Percentiles rank a stretch among this genome's conserved stretches.
These are phyloP conservation scores for Eucalyptus grandis DNA, from an alignment of 345 rosid species.

Conservation along the genomic window DNA sequence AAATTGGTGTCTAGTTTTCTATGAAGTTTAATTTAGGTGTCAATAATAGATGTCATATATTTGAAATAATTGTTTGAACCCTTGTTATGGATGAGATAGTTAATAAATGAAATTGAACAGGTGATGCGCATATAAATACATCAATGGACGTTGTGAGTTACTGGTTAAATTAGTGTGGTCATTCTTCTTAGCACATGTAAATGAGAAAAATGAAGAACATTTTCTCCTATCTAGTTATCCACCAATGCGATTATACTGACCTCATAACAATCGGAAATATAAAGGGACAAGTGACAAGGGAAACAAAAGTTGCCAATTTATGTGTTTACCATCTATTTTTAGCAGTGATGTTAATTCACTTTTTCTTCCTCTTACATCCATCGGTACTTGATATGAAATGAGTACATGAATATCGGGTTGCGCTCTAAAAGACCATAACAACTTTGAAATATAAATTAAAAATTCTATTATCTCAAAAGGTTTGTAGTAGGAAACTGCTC, in stretches of 20 bases:
- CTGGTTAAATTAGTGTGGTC: background rate
- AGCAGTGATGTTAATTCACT: background rate
- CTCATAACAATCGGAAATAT: background rate
- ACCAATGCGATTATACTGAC: background rate
- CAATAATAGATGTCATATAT: background rate
- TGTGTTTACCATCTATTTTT: background rate
- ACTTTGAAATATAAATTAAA: background rate
- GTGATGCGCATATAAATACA: background rate
- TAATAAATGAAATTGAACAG: background rate
- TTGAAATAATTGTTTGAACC: background rate
- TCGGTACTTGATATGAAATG: too few relatives aligned
- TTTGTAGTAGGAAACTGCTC: background rate
- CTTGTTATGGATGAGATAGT: background rate
- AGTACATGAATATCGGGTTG: too few relatives aligned
- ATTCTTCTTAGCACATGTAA: background rate
- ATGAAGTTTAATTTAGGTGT: too few relatives aligned
- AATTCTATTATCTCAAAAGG: background rate
- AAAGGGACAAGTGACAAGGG: background rate
- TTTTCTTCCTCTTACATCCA: too few relatives aligned
- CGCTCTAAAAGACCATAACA: background rate
- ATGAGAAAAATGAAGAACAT: background rate
- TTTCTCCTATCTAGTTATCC: background rate
- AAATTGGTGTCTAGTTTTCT: too few relatives aligned
- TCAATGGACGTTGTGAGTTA: background rate
- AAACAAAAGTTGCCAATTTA: background rate